Evolutionary conservation across 306 rosid species (phyloP), one percentile per base, ranked within the genome.

Genomic region (Sicyos edulis): DNA sequence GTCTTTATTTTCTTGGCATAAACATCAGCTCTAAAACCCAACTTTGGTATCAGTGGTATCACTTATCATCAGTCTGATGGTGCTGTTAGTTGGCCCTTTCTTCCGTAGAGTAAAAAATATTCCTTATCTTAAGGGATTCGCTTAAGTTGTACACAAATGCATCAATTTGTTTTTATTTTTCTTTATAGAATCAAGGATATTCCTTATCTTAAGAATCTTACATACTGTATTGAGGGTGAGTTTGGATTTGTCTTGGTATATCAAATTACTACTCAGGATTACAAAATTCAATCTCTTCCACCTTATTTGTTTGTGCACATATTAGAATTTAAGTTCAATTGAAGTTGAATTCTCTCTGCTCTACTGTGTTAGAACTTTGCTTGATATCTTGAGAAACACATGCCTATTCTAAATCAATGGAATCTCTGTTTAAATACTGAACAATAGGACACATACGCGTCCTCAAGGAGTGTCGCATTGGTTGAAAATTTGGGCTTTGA

Each of bases 1-100:
- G 64, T 90, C 78, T 92, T 92, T 85, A 76, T 92, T 75, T 81
- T 90, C 81, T 88, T 88, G 85, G 98, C 96, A 17, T 92, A 82
- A 86, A 73, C 14, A 49, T 65, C n/a, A 53, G 54, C 17, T 32
- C 42, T 12, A 42, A 57, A 54, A 71, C 76, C 51, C 32, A 26
- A 72, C 75, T 57, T 53, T n/a, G 53, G 11, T 20, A 62, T 62
- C 14, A 6, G 64, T 40, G 7, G 10, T 40, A 32, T 4, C 37
- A 1, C 45, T 6, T 40, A 40, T 40, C 45, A 40, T 8, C 1
- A 40, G 45, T 40, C 45, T 7, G 45, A 40, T 40, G 45, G 45
- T 40, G 45, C 45, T 4, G 45, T 62, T 7, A 32, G 49, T 62
- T 62, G 22, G 16, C 15, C 26, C 50, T 26, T 24, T 17, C 7